Evolutionary conservation across 2,329 filamentous ascomycete genomes (phyloP), one percentile per base, ranked within the genome.

Genomic region (Lachnellula hyalina): DNA sequence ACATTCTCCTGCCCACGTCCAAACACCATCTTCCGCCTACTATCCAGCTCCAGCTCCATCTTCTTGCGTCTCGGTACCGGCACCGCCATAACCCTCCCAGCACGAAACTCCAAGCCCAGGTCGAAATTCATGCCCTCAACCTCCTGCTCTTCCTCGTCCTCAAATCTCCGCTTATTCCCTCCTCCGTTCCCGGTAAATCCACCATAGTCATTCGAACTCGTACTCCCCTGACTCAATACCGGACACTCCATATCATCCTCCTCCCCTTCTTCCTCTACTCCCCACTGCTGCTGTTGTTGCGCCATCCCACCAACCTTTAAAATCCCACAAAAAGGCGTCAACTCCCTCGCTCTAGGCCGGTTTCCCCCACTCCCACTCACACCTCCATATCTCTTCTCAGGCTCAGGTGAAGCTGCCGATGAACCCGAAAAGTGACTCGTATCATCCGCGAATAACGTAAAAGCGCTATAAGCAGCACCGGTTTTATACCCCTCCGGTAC

Each of bases 401-500:
- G 19, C 55, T 54, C 55, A 56, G 66, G 32, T 7, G 54, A 54
- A 8, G 52, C 19, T 21, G 19, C 19, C 19, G 3, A 21, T 21
- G 3, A 21, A 21, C 19, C 19, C 19, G 19, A 21, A 21, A 2
- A 21, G 19, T 21, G 19, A 21, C 19, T 21, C 19, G 19, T 55
- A 51, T 51, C 53, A 17, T 78, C 75, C 51, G 72, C 68, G 72
- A 79, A 83, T 21, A 84, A 72, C 47, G 77, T 73, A 66, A 82
- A 83, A 61, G 73, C 75, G 57, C 69, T 72, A 67, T 77, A 74
- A 51, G 68, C 65, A 4, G 41, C 42, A 60, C 81, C 81, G 1
- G 89, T 96, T 75, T 96, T 95, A 79, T 96, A 96, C 56, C 93
- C 93, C 70, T 96, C 92, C 0, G 90, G 87, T 7, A 97, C 88